A percentile compares a stretch with the other conserved stretches of the same genome.
These are phyloP conservation scores for Chalciporus piperatus DNA, from an alignment of 768 basidiomycete species.

Conservation along the genomic window DNA sequence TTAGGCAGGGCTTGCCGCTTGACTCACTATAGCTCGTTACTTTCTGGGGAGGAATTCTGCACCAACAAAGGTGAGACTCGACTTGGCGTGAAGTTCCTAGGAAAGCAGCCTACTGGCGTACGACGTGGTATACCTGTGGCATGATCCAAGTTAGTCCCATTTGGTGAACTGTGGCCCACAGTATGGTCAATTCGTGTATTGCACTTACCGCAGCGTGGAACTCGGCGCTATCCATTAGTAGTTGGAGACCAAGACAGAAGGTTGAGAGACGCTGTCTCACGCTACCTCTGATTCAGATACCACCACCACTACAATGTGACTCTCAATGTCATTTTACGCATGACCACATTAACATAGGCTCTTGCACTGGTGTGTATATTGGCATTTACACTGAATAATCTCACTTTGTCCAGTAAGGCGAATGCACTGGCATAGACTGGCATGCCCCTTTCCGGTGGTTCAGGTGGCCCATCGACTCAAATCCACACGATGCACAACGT, in stretches of 20 bases:
- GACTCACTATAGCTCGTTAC: slow-evolving; percentile 84
- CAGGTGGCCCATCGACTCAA: not conserved
- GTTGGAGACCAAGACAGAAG: not conserved
- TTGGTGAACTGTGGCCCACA: not conserved
- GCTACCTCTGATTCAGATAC: not conserved
- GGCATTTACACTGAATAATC: not conserved
- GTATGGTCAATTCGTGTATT: not conserved
- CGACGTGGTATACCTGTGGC: slow-evolving; percentile 65
- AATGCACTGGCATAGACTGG: no score
- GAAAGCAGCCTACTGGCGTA: slow-evolving; percentile 42
- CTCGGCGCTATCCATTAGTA: slow-evolving; percentile 54
- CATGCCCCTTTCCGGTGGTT: no score
- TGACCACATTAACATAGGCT: not conserved
- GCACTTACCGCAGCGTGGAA: slow-evolving; percentile 56
- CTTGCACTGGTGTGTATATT: not conserved
- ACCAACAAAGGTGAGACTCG: slow-evolving; percentile 1
- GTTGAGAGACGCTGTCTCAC: not conserved
- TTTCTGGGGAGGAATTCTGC: slow-evolving; percentile 54
- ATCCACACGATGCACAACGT: not conserved
- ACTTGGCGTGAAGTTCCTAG: not conserved
- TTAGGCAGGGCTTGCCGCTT: not conserved
- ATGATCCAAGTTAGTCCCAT: not conserved
- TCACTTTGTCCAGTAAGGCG: not conserved
- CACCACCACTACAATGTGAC: not conserved
- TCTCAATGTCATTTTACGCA: not conserved